Percentiles rank a stretch among this genome's conserved stretches.
phyloP scores from a whole-genome alignment of 495 filamentous ascomycete species.

The Cudoniella acicularis region DNA sequence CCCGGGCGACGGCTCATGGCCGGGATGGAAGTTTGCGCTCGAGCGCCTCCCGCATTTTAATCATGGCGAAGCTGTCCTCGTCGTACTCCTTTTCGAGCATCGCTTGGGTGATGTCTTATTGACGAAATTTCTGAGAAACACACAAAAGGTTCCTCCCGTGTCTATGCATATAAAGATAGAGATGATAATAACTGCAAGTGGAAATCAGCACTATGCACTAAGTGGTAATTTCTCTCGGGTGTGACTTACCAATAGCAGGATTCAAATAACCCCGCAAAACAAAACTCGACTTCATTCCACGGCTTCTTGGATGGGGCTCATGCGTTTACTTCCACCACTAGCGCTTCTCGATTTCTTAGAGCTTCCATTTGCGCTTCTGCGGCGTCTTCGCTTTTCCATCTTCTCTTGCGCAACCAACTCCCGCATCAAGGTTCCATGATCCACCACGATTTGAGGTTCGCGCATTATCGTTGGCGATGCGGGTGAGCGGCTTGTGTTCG shows the following conservation, averaged over 20 bases:
- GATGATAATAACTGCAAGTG: not conserved
- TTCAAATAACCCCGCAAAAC: not conserved
- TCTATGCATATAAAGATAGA: not conserved
- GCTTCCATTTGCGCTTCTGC: not conserved
- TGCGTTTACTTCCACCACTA: slow-evolving; percentile 17
- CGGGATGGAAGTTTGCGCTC: no score
- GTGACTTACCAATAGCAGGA: slow-evolving; percentile 14
- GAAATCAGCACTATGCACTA: slow-evolving; percentile 7
- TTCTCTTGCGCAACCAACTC: slow-evolving; percentile 22
- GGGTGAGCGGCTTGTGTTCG: slow-evolving; percentile 11
- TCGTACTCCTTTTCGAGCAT: no score
- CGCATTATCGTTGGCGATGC: slow-evolving; percentile 11
- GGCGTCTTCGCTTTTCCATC: slow-evolving; percentile 20
- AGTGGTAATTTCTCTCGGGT: not conserved
- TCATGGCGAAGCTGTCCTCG: no score
- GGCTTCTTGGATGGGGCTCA: slow-evolving; percentile 25
- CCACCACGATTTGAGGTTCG: slow-evolving; percentile 14
- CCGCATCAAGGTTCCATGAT: slow-evolving; percentile 20
- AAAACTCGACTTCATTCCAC: slow-evolving; percentile 16
- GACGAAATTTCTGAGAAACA: no score
- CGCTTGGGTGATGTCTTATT: no score
- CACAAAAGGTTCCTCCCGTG: no score
- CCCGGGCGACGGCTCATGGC: no score
- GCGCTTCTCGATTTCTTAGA: slow-evolving; percentile 21
- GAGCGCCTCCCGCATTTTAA: no score